Base-by-base conservation (phyloP, 2,329 filamentous ascomycete genomes). In the Epichloe uncinata region DNA sequence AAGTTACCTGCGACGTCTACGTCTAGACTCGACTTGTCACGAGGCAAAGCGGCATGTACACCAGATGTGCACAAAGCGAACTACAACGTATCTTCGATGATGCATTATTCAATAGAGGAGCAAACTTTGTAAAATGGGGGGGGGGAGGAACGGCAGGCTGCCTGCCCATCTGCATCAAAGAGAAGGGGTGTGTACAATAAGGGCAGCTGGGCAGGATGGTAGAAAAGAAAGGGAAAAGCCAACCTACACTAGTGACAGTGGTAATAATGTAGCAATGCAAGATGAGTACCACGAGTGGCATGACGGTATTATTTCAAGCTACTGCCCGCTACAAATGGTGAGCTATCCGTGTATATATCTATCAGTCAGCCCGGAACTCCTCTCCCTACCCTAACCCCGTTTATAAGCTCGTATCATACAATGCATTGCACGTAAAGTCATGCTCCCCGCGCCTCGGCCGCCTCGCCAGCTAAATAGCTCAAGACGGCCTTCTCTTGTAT, bases 381-480 rank as follows among this genome's bases (percentile, higher is more conserved):
- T 15, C 1, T 33, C 3, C 16, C 20, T 12, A 18, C 6, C 7
- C 16, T n/a, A 7, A 12, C 20, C 11, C 20, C 12, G 5, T 16
- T 44, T 26, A 30, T 44, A 9, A n/a, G 12, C 40, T 30, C 30
- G 8, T 30, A 33, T 11, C 42, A 33, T 13, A 20, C 11, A n/a
- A 30, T 42, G 9, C 20, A 9, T 30, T 44, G 34, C 26, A 34
- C 30, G 30, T 9, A 30, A 30, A 30, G 30, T 30, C 30, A 30
- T 30, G 35, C 34, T 11, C 45, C 20, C 35, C 48, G 45, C 4
- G 34, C 38, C 7, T 37, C 51, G 26, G 70, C 69, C 22, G 73
- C 73, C 48, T 73, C 70, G 1, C 65, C 69, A 35, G 71, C 68
- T 22, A 77, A 56, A 49, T 73, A 71, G 22, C 66, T 61, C 59